Evolutionary conservation across 352 stramenopile species (phyloP).

Genomic region (Phytophthora pistaciae): DNA sequence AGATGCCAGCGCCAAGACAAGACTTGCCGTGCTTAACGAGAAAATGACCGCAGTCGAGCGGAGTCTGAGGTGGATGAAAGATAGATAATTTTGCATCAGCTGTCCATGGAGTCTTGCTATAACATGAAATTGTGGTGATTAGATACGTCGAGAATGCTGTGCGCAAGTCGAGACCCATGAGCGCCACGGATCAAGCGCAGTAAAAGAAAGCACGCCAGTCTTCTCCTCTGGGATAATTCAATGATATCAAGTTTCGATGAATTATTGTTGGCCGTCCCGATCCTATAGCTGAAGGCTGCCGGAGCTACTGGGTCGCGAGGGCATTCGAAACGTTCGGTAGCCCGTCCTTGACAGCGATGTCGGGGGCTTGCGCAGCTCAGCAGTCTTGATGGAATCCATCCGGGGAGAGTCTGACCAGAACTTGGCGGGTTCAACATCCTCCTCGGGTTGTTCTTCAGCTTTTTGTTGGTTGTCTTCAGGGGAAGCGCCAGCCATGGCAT

Average conservation of each 20-base stretch:
- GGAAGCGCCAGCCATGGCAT: constrained; percentile 22
- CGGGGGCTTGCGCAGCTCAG: constrained; percentile 59
- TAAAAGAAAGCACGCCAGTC: neutral
- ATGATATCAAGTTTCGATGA: neutral
- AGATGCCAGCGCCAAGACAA: constrained; percentile 56
- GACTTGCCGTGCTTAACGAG: constrained; percentile 49
- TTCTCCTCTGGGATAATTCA: neutral
- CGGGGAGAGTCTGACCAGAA: constrained; percentile 53
- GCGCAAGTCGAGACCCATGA: constrained; percentile 15
- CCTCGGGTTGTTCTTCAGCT: constrained; percentile 31
- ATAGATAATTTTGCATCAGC: neutral
- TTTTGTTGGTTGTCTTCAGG: constrained; percentile 12
- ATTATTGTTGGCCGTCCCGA: neutral
- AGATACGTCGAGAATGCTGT: constrained; percentile 56
- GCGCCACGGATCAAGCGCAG: neutral
- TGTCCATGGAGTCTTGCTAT: neutral
- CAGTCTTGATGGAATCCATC: constrained; percentile 52
- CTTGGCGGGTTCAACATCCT: constrained; percentile 19
- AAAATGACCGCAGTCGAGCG: constrained; percentile 58
- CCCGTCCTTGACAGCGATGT: constrained; percentile 54
- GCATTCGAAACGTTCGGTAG: constrained; percentile 66
- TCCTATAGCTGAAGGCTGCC: constrained; percentile 13
- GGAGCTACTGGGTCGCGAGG: constrained; percentile 33
- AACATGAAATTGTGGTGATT: neutral
- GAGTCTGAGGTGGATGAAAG: constrained; percentile 42